Percentiles rank a stretch among this genome's conserved stretches.
Evolutionary conservation across 129 eudicot genomes (phyloP).

Genomic region (Chrysanthemum makinoi): DNA sequence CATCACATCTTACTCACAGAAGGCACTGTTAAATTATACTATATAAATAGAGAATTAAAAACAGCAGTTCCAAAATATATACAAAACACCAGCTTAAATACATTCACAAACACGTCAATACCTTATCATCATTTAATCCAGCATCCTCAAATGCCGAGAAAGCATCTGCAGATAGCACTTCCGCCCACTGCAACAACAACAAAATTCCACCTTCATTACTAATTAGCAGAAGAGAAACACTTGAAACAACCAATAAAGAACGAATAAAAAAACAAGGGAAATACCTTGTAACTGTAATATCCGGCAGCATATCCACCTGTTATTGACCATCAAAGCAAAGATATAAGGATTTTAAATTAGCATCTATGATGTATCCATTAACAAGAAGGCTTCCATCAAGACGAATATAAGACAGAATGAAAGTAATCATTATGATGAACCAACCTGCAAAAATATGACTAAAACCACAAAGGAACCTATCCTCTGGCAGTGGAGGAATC

Average conservation of each 20-base stretch:
- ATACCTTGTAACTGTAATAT: conserved; percentile 96
- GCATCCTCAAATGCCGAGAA: conserved; percentile 93
- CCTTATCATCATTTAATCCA: conserved; percentile 68
- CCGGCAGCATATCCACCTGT: conserved; percentile 99
- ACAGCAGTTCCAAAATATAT: neutral
- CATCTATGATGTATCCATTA: neutral
- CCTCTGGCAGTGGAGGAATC: conserved; percentile 84
- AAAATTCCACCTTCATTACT: neutral
- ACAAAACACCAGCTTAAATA: neutral
- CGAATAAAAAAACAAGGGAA: neutral
- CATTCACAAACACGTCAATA: conserved; percentile 20
- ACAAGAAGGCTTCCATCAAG: neutral
- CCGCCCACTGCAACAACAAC: conserved; percentile 70
- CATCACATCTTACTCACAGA: too few relatives aligned
- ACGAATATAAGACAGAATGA: neutral
- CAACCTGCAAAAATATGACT: conserved; percentile 96
- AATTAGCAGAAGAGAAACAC: conserved; percentile 14
- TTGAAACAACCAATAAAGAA: conserved; percentile 1
- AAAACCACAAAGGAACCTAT: conserved; percentile 89
- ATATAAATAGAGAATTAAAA: too few relatives aligned
- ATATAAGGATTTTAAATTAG: neutral
- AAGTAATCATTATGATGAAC: conserved; percentile 9
- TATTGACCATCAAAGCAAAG: conserved; percentile 3
- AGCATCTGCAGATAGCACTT: conserved; percentile 91
- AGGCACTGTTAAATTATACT: too few relatives aligned